Base-by-base conservation (phyloP, 208 protist species). In the Leishmania tarentolae region DNA sequence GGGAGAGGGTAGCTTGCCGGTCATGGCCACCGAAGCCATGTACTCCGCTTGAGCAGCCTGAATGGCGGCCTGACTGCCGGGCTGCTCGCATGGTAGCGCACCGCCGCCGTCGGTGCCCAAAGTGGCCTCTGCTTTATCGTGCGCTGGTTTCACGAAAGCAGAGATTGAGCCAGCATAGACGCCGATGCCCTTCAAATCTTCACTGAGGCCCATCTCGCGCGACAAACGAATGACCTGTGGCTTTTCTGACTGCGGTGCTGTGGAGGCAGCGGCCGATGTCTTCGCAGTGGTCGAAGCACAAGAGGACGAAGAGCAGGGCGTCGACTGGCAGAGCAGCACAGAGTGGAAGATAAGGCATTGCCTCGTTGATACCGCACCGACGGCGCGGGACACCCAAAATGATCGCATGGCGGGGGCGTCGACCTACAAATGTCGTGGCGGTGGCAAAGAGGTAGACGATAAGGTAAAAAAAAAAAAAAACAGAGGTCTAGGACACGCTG, bases 151-250 rank as follows among this genome's bases (percentile, higher is more conserved):
- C 84, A 95, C 79, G 52, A 97, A 97, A 44, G 88, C 94, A 13
- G 91, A 90, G 75, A 97, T 87, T n/a, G 94, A 94, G n/a, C 94
- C 94, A 44, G 85, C 92, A 80, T 97, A 97, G 21, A 89, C 81
- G 31, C 83, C 87, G 63, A 97, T 92, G 40, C 94, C 94, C 35
- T 85, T 74, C 1, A 97, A 85, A 37, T 83, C 91, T 0, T 11
- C 59, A 79, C 93, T 97, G 71, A 97, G 78, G 52, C 92, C 92
- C 8, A 89, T 91, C 57, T 95, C 89, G 21, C 70, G 47, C 35
- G 86, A 77, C 28, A 92, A 63, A 8, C 83, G 86, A 31, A 91
- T 15, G 15, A 82, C 76, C 31, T 69, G 78, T 15, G 86, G 83
- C 35, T 72, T 85, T 71, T 84, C 35, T 40, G 78, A 76, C 42